These are phyloP conservation scores for Gyromitra esculenta DNA, from an alignment of 2,329 filamentous ascomycete genomes.

Conservation along the genomic window DNA sequence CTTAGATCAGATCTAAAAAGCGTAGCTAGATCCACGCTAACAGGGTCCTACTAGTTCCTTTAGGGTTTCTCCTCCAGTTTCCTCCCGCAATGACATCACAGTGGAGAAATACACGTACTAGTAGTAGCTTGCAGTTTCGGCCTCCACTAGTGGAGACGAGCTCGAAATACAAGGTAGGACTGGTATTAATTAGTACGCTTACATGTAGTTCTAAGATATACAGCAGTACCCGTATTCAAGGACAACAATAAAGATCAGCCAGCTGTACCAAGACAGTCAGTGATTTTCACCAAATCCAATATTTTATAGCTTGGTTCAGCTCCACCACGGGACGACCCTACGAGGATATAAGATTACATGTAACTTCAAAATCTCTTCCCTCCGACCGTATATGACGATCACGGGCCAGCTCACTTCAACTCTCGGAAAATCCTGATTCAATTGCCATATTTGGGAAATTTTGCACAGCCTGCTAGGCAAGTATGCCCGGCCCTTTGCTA, in stretches of 20 bases:
- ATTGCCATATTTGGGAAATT: too few species aligned
- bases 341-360: too few species aligned
- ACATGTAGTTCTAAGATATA: too few species aligned
- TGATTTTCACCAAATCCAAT: neutral
- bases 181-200: neutral
- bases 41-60: neutral
- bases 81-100: slow-evolving; percentile 1
- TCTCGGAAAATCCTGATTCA: too few species aligned
- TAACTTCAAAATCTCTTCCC: too few species aligned
- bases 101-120: neutral
- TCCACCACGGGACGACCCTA: neutral
- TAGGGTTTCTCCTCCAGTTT: neutral
- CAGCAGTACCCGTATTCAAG: neutral
- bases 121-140: neutral
- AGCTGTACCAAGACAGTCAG: neutral
- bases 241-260: neutral
- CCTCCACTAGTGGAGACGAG: neutral
- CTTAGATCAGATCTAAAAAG: neutral
- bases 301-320: neutral
- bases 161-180: neutral
- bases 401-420: too few species aligned
- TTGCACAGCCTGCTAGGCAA: too few species aligned
- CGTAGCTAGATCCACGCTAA: neutral
- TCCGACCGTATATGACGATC: too few species aligned
- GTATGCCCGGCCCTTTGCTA: too few species aligned